Base-by-base conservation (phyloP, 2,329 filamentous ascomycete species). In the Colletotrichum sublineola region DNA sequence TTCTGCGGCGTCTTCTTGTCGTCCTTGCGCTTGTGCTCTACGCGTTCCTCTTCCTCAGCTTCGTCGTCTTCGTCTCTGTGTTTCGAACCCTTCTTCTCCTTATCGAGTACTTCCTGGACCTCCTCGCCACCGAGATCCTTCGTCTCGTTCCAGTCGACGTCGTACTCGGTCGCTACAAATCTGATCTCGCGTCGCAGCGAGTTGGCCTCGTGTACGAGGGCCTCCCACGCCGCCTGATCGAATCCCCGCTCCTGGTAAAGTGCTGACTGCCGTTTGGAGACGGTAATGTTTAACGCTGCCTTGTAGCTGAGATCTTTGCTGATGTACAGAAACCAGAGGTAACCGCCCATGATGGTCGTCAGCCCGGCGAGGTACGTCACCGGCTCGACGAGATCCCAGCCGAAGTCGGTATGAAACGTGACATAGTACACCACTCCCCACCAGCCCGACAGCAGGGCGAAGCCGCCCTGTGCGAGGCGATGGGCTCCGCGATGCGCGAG, bases 251-350 rank as follows among this genome's bases (percentile, higher is more conserved):
- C 84, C 75, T 93, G 87, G 80, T 98, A 97, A 14, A 97, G 84
- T 64, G 91, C 90, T 67, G 89, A 88, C 81, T 97, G 95, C 6
- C 95, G 89, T 46, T 91, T 88, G 48, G 90, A 94, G 48, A 97
- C 93, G 8, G 95, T 97, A 66, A 97, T 88, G 80, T 97, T 95
- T 84, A 97, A 90, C 38, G 95, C 94, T 2, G 92, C 92, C 76
- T 93, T 92, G 84, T 97, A 97, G 75, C 90, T 94, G 14, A 97
- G 91, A 82, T 97, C 95, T 29, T 93, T 90, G 82, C 95, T 97
- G 84, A 97, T 94, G 82, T 95, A 97, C 15, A 97, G 84, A 80
- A 98, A 97, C 94, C 94, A 98, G 66, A 97, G 86, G 78, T 98
- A 98, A 75, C 94, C 95, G 9, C 92, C 92, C 84, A 97, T 97